A percentile compares a stretch with the other conserved stretches of the same genome.
phyloP scores from a whole-genome alignment of 78 protist species.

The Acrasis kona region DNA sequence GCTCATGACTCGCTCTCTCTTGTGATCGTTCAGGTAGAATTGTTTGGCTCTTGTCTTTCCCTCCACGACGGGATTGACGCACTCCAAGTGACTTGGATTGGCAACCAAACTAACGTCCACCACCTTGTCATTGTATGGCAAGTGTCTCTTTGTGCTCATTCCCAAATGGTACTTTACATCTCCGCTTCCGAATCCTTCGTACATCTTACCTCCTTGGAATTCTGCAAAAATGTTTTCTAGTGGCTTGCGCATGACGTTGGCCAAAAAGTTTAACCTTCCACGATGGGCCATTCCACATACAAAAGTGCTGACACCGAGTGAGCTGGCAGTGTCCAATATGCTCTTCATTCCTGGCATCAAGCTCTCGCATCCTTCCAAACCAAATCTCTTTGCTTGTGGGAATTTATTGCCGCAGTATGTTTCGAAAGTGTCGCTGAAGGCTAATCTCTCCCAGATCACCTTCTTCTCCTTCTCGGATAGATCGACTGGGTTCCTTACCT shows the following conservation, averaged over 20 bases:
- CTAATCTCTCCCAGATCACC: not conserved
- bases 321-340: constrained; percentile 59
- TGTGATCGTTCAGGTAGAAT: constrained; percentile 25
- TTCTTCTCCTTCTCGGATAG: not conserved
- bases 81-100: constrained; percentile 96
- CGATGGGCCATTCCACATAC: constrained; percentile 96
- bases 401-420: constrained; percentile 33
- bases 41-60: constrained; percentile 92
- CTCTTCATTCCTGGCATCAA: constrained; percentile 74
- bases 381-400: constrained; percentile 74
- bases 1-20: not conserved
- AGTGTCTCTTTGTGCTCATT: constrained; percentile 45
- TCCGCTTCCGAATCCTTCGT: constrained; percentile 58
- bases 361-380: constrained; percentile 87
- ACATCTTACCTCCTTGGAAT: constrained; percentile 53
- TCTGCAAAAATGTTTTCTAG: constrained; percentile 75
- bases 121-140: not conserved
- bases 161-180: constrained; percentile 98
- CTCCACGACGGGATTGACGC: constrained; percentile 87
- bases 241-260: constrained; percentile 83
- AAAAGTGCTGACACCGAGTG: constrained; percentile 59
- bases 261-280: constrained; percentile 83
- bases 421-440: constrained; percentile 6
- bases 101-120: constrained; percentile 78
- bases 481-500: not conserved